These are phyloP conservation scores for Epicoccum sorghinum DNA, from an alignment of 2,329 filamentous ascomycete genomes.

Conservation along the genomic window DNA sequence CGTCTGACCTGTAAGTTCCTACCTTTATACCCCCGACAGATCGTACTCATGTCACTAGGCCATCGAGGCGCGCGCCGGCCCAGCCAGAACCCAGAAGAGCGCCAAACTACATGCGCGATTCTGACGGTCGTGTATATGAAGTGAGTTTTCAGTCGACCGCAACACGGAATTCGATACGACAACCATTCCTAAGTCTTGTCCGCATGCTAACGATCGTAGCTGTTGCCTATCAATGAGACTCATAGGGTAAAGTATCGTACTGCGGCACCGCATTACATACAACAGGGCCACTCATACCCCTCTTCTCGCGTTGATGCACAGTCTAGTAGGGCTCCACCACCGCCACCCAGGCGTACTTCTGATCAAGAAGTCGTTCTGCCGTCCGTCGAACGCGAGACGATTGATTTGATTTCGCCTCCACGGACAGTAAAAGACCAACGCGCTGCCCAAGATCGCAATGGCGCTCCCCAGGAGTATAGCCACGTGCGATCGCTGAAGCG, in stretches of 20 bases:
- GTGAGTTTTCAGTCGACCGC: constrained; percentile 36
- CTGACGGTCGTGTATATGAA: constrained; percentile 40
- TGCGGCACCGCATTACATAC: constrained; percentile 15
- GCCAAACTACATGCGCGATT: constrained; percentile 30
- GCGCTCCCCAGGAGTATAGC: constrained; percentile 11
- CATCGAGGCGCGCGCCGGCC: constrained; percentile 17
- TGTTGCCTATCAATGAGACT: constrained; percentile 35
- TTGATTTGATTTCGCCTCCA: constrained; percentile 26
- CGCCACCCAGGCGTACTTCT: constrained; percentile 29
- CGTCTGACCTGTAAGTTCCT: constrained; percentile 27
- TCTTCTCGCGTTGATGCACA: constrained; percentile 24
- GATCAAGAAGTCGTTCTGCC: constrained; percentile 43
- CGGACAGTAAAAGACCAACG: constrained; percentile 12
- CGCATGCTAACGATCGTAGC: constrained; percentile 35
- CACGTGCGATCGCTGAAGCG: constrained; percentile 26
- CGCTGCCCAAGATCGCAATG: constrained; percentile 12
- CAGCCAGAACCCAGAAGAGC: constrained; percentile 18
- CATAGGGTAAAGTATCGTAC: constrained; percentile 23
- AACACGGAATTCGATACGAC: constrained; percentile 20
- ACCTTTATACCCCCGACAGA: neutral
- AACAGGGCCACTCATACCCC: constrained; percentile 20
- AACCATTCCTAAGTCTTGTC: neutral
- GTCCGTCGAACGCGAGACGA: constrained; percentile 41
- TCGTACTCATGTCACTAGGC: constrained; percentile 26
- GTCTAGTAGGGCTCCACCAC: constrained; percentile 15